Percentiles rank a stretch among this genome's conserved stretches.
phyloP scores from a whole-genome alignment of 352 stramenopile genomes.

The Blastocystis sp. region DNA sequence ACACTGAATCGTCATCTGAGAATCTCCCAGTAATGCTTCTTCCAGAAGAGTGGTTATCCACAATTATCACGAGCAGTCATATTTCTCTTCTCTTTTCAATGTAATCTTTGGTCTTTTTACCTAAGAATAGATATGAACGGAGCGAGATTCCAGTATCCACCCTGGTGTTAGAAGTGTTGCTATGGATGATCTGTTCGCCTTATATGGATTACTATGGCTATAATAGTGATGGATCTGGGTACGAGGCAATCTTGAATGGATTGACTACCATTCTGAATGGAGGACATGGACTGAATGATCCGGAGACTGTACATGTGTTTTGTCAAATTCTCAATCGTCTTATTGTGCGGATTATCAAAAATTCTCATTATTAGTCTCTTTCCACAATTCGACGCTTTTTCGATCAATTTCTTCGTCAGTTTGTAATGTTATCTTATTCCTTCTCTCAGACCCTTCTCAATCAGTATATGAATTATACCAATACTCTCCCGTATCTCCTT shows the following conservation, averaged over 20 bases:
- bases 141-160: background rate
- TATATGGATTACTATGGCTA: background rate
- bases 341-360: background rate
- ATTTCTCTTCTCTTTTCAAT: constrained; percentile 30
- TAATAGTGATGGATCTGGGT: background rate
- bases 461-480: background rate
- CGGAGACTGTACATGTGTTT: constrained; percentile 44
- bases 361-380: background rate
- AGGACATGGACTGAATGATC: constrained; percentile 39
- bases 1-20: background rate
- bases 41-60: background rate
- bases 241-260: background rate
- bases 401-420: background rate
- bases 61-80: background rate
- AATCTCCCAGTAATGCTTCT: constrained; percentile 21
- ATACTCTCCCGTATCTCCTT: constrained; percentile 25
- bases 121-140: constrained; percentile 5
- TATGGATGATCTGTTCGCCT: constrained; percentile 1
- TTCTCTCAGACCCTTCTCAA: background rate
- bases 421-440: background rate
- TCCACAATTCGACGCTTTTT: background rate
- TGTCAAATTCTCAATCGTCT: constrained; percentile 31
- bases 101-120: too few species aligned
- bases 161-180: background rate
- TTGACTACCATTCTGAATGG: background rate